phyloP scores from a whole-genome alignment of 1,284 basidiomycete genomes.

The Taiwanofungus camphoratus region DNA sequence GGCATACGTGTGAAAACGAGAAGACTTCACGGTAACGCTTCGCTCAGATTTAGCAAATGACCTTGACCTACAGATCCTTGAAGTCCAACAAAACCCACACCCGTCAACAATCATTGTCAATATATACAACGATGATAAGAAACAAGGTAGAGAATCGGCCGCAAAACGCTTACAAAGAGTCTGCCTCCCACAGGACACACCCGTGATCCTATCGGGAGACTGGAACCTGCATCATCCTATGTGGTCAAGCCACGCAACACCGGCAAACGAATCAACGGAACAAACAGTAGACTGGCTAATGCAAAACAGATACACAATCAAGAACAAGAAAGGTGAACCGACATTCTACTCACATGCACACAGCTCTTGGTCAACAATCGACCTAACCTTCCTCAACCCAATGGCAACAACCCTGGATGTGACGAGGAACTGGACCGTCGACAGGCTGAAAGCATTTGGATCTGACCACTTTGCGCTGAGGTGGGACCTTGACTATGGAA shows the following conservation, averaged over 20 bases:
- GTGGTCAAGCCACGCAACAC: conserved; percentile 1
- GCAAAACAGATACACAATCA: not conserved
- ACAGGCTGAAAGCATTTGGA: not conserved
- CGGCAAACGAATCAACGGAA: not conserved
- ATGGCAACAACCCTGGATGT: not conserved
- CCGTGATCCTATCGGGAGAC: conserved; percentile 4
- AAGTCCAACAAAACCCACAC: conserved; percentile 3
- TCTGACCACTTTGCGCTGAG: conserved; percentile 10
- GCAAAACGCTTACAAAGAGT: not conserved
- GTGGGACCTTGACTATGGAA: conserved; percentile 7
- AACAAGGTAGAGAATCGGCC: not conserved
- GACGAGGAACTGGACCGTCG: conserved; percentile 1
- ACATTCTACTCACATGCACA: conserved; percentile 2
- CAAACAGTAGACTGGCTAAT: conserved; percentile 4
- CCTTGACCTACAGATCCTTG: conserved; percentile 2
- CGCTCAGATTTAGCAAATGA: conserved; percentile 5
- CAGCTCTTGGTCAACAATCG: conserved; percentile 3
- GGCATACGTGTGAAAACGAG: not conserved
- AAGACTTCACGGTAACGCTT: conserved; percentile 3
- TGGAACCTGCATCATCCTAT: conserved; percentile 6
- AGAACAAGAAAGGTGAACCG: conserved; percentile 3
- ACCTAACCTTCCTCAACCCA: conserved; percentile 5
- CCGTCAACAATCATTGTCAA: conserved; percentile 1
- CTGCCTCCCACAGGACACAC: not conserved
- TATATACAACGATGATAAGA: conserved; percentile 2